A percentile compares a stretch with the other conserved stretches of the same genome.
These are phyloP conservation scores for Madurella fahalii DNA, from an alignment of 2,329 filamentous ascomycete species.

Conservation along the genomic window DNA sequence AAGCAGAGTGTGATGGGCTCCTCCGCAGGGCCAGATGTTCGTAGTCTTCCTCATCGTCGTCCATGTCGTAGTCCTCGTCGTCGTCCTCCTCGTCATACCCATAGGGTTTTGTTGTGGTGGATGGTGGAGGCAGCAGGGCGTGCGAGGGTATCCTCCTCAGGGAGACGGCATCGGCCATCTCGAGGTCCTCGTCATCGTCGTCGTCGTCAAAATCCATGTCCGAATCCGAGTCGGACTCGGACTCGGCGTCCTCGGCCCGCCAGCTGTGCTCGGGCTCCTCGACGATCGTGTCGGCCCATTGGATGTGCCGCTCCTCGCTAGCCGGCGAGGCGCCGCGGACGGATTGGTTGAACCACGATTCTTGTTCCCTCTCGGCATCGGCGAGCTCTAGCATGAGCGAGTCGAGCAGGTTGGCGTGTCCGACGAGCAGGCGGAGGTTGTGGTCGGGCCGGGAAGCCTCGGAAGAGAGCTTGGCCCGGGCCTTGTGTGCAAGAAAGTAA, in stretches of 20 bases:
- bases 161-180: conserved; percentile 48
- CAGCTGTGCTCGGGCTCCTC: conserved; percentile 71
- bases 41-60: conserved; percentile 63
- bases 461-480: conserved; percentile 88
- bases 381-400: conserved; percentile 84
- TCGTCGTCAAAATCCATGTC: conserved; percentile 47
- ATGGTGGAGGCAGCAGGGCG: conserved; percentile 22
- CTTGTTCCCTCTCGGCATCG: conserved; percentile 91
- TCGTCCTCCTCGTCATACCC: conserved; percentile 43
- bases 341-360: conserved; percentile 96
- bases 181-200: conserved; percentile 56
- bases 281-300: conserved; percentile 78
- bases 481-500: conserved; percentile 97
- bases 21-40: conserved; percentile 63
- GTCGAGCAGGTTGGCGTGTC: conserved; percentile 97
- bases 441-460: conserved; percentile 90
- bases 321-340: conserved; percentile 66
- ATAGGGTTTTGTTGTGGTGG: conserved; percentile 36
- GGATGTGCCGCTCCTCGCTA: conserved; percentile 67
- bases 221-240: conserved; percentile 50
- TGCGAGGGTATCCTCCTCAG: conserved; percentile 45
- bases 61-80: conserved; percentile 44
- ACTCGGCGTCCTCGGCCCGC: conserved; percentile 60
- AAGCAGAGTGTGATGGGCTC: conserved; percentile 61
- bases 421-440: conserved; percentile 90